A percentile compares a stretch with the other conserved stretches of the same genome.
These are phyloP conservation scores for Cordyceps cicadae DNA, from an alignment of 2,329 filamentous ascomycete species.

Conservation along the genomic window DNA sequence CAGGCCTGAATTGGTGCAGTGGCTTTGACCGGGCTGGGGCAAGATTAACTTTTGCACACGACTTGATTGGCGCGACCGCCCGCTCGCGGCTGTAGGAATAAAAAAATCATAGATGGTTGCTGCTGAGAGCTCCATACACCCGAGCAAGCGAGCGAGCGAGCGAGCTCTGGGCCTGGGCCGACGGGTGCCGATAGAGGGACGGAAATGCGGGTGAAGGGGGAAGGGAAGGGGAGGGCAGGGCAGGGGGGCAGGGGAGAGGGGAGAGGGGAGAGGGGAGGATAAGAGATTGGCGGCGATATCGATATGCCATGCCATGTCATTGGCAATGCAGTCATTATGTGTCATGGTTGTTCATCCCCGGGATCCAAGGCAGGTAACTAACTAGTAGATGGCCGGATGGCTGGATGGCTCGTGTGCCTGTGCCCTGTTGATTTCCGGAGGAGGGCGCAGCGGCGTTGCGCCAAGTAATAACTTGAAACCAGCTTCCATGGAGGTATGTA, in stretches of 20 bases:
- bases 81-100: not conserved
- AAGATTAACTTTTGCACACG: not conserved
- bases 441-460: not conserved
- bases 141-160: not conserved
- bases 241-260: too few species aligned
- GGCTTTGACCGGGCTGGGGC: not conserved
- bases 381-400: too few species aligned
- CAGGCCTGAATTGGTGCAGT: not conserved
- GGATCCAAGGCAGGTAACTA: not conserved
- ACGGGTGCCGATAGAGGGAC: constrained; percentile 1
- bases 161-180: not conserved
- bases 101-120: not conserved
- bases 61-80: not conserved
- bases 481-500: not conserved
- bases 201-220: not conserved
- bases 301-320: not conserved
- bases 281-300: not conserved
- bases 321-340: constrained; percentile 8
- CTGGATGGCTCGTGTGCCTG: too few species aligned
- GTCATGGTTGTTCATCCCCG: not conserved
- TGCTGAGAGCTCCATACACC: constrained; percentile 5
- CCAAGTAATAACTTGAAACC: not conserved
- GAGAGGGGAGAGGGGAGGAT: not conserved
- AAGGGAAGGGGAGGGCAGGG: not conserved
- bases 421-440: not conserved